Base-by-base conservation (phyloP, 768 basidiomycete species). In the Strobilomyces confusus region DNA sequence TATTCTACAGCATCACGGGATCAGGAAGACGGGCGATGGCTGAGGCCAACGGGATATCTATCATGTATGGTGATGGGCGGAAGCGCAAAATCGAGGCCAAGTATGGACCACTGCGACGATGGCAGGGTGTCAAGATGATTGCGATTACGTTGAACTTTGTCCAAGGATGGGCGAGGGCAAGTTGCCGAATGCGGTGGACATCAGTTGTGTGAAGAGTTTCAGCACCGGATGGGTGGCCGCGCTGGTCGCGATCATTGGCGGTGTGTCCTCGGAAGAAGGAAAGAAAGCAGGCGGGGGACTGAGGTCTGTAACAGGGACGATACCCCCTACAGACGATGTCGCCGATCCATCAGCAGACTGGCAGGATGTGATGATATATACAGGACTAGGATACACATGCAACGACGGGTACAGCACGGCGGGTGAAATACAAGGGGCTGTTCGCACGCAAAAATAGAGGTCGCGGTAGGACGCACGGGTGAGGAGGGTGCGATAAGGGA, bases 1-100 rank as follows among this genome's bases (percentile, higher is more conserved):
- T 44, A 47, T 20, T 23, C 42, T 63, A 62, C 61, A 58, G 62
- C 36, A 63, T 48, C 43, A 55, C 58, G 51, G 51, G 55, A 61
- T 49, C 49, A 29, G 34, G 60, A 56, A 59, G 37, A 13, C 9
- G 40, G 43, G 25, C 13, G 4, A 46, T 8, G 33, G 23, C 22
- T 37, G 25, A 51, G 26, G 23, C 36, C 20, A 32, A 9, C 14
- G 44, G 20, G 37, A 5, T 23, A 38, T 48, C 7, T 29, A 29
- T 26, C 26, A 51, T 46, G 29, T 44, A 38, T 8, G 26, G 42
- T n/a, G 30, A 44, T 19, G 43, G 42, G 46, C 5, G 40, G 22
- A 34, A 9, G 32, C 34, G 46, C 13, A 20, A 49, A 29, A 33
- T 25, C 12, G 36, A 26, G 26, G 30, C 9, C 43, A 55, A 6